A percentile compares a stretch with the other conserved stretches of the same genome.
Evolutionary conservation across 345 rosid genomes (phyloP).

Genomic region (Murraya koenigii): DNA sequence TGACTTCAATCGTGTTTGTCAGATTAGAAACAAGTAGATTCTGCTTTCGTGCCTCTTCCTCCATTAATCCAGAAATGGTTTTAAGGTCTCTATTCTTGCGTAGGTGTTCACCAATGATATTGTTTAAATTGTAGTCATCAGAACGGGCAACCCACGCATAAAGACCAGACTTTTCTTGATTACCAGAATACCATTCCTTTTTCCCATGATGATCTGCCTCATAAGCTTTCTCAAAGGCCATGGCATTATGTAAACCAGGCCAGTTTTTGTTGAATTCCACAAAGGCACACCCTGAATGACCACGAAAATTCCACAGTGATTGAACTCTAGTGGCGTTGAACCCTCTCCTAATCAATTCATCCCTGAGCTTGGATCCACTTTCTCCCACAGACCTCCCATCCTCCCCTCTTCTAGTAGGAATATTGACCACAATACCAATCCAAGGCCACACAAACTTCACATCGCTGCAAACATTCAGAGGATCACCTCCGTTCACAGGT

Average conservation of each 20-base stretch:
- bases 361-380: slow-evolving; percentile 85
- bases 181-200: slow-evolving; percentile 54
- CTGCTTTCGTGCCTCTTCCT: slow-evolving; percentile 88
- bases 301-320: slow-evolving; percentile 78
- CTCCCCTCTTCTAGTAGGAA: slow-evolving; percentile 58
- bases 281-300: slow-evolving; percentile 82
- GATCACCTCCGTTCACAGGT: slow-evolving; percentile 22
- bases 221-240: slow-evolving; percentile 80
- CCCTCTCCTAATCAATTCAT: slow-evolving; percentile 69
- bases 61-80: slow-evolving; percentile 66
- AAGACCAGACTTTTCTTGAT: slow-evolving; percentile 47
- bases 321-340: slow-evolving; percentile 79
- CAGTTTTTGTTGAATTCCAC: slow-evolving; percentile 89
- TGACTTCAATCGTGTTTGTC: slow-evolving; percentile 46
- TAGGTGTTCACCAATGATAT: slow-evolving; percentile 69
- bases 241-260: slow-evolving; percentile 88
- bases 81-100: slow-evolving; percentile 75
- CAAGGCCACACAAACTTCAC: slow-evolving; percentile 87
- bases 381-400: slow-evolving; percentile 69
- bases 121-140: slow-evolving; percentile 63
- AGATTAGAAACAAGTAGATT: slow-evolving; percentile 60
- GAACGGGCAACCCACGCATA: slow-evolving; percentile 95
- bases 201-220: slow-evolving; percentile 81
- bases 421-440: slow-evolving; percentile 76
- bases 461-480: slow-evolving; percentile 38